These are phyloP conservation scores for Galerina sulciceps DNA, from an alignment of 768 basidiomycete species.

Conservation along the genomic window DNA sequence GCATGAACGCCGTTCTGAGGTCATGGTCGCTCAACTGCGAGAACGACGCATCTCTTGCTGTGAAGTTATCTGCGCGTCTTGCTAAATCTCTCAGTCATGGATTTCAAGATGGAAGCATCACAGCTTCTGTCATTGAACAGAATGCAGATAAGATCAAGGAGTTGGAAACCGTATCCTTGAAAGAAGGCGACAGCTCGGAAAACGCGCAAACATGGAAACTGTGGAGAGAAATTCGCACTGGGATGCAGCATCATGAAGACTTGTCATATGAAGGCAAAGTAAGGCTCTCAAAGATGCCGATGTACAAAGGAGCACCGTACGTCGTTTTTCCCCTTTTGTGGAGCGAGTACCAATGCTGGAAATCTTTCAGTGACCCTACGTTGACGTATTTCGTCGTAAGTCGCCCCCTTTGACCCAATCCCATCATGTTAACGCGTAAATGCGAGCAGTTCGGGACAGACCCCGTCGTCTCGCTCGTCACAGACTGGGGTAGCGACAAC, in stretches of 20 bases:
- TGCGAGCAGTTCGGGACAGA: conserved; percentile 25
- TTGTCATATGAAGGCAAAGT: conserved; percentile 20
- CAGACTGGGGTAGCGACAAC: conserved; percentile 27
- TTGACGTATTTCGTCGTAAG: background rate
- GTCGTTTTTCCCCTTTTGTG: background rate
- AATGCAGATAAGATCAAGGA: background rate
- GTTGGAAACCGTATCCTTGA: background rate
- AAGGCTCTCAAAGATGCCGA: conserved; percentile 14
- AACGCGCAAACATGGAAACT: background rate
- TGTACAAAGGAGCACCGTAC: conserved; percentile 19
- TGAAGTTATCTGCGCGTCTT: background rate
- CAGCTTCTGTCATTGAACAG: background rate
- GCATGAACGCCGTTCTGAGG: conserved; percentile 23
- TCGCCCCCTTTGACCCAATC: too few relatives aligned
- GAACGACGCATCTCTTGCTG: conserved; percentile 19
- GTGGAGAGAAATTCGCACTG: background rate
- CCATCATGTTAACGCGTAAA: background rate
- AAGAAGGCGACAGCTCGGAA: background rate
- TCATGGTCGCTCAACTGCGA: conserved; percentile 18
- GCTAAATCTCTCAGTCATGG: background rate
- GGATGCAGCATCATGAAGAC: conserved; percentile 10
- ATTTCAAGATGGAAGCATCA: background rate
- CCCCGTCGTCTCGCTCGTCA: conserved; percentile 27
- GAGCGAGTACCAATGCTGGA: background rate
- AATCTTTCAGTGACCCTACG: background rate